Evolutionary conservation across 768 basidiomycete species (phyloP), one percentile per base, ranked within the genome.

Genomic region (Chalciporus piperatus): DNA sequence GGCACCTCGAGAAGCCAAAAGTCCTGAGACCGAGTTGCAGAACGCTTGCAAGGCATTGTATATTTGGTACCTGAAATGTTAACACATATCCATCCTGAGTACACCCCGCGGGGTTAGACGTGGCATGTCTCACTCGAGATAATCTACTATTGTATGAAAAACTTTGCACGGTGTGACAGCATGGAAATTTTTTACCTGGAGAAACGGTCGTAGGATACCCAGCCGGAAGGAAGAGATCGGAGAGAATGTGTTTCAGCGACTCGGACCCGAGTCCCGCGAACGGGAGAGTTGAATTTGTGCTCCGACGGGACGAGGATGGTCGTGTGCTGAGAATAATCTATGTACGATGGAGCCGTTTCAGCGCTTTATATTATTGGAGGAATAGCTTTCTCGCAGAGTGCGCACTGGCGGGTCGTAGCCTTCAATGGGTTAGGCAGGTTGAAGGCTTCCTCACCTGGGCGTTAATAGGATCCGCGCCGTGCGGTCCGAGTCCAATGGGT

Each of bases 41-140:
- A 85, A 87, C 3, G 84, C 82, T 65, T 87, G 86, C 4, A 84
- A 49, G 0, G 81, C 81, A 55, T 87, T 87, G 57, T 80, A 75
- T 13, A 82, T 69, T 61, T 87, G 85, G 58, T 85, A 87, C 52
- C 84, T 87, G 58, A 41, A 45, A 55, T 17, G 27, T 12, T 13
- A 40, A 16, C n/a, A n/a, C 19, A 11, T 6, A 48, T 9, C 37
- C 10, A n/a, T 12, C 14, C 32, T 49, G 27, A 52, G 61, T 50
- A 40, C 41, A 54, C 45, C 30, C 48, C 17, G 17, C 17, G 45
- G n/a, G n/a, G n/a, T n/a, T n/a, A n/a, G n/a, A n/a, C n/a, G n/a
- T n/a, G 48, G 50, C 1, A 16, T 35, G 33, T 57, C 76, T 54
- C 59, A 83, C 83, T 72, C 67, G 47, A 81, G 66, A 62, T 84